phyloP scores from a whole-genome alignment of 2,329 filamentous ascomycete genomes.

The Neonectria faginata region DNA sequence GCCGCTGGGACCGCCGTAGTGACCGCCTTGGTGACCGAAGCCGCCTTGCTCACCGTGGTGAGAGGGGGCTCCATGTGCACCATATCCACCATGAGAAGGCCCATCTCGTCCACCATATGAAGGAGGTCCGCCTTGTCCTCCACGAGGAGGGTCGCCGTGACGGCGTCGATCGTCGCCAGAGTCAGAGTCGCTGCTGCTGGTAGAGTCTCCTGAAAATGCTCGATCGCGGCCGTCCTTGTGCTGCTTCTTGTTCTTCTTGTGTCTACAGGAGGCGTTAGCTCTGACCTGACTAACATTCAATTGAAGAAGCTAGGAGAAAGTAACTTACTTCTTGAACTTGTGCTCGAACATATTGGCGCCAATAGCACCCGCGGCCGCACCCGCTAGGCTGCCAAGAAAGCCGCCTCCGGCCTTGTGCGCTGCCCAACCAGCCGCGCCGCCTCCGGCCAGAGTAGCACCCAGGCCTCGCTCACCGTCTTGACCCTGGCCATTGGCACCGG shows the following conservation, averaged over 20 bases:
- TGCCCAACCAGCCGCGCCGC: conserved; percentile 61
- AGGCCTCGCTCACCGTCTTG: conserved; percentile 60
- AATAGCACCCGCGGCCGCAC: conserved; percentile 61
- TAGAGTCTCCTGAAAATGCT: conserved; percentile 37
- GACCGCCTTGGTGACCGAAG: conserved; percentile 2
- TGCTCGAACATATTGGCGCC: conserved; percentile 61
- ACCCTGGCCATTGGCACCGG: conserved; percentile 23
- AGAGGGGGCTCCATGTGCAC: conserved; percentile 1
- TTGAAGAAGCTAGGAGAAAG: background rate
- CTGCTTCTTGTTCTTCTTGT: conserved; percentile 44
- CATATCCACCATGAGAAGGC: background rate
- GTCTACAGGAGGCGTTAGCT: conserved; percentile 7
- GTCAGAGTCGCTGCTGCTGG: conserved; percentile 43
- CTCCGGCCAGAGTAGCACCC: conserved; percentile 61
- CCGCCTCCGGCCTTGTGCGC: conserved; percentile 64
- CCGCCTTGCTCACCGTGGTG: conserved; percentile 5
- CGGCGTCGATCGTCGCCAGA: conserved; percentile 35
- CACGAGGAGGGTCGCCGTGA: background rate
- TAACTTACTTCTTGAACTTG: conserved; percentile 47
- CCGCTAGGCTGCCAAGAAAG: conserved; percentile 60
- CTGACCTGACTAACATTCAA: background rate
- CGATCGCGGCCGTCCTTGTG: conserved; percentile 39
- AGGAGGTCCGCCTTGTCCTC: background rate
- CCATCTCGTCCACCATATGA: background rate
- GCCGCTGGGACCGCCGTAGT: background rate